Conservation (phyloP, 306 rosid genomes). For the Hippophae gyantsensis region DNA sequence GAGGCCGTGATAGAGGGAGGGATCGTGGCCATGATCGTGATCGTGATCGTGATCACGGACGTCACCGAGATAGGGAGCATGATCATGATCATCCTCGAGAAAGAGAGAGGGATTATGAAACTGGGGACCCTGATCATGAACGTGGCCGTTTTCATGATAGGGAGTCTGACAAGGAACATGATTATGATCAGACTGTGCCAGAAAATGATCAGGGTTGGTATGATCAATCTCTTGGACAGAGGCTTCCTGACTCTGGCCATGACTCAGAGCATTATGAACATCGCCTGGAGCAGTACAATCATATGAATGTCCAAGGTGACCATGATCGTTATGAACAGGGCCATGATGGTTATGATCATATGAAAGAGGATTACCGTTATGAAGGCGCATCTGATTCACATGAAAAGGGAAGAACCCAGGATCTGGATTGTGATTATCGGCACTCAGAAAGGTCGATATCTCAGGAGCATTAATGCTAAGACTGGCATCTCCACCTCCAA, state of each 20-base stretch:
- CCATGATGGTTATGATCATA: conserved; percentile 37
- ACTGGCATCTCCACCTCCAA: neutral
- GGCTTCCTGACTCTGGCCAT: conserved; percentile 53
- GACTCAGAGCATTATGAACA: conserved; percentile 46
- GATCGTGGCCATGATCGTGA: conserved; percentile 9
- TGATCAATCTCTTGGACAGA: conserved; percentile 55
- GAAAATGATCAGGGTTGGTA: conserved; percentile 68
- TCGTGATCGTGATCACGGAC: conserved; percentile 46
- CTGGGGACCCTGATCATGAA: conserved; percentile 42
- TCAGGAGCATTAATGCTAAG: conserved; percentile 51
- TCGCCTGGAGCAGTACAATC: conserved; percentile 50
- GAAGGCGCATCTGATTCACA: conserved; percentile 52
- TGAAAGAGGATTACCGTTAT: conserved; percentile 58
- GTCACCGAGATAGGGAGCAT: conserved; percentile 50
- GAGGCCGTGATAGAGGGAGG: conserved; percentile 16
- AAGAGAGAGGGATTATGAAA: conserved; percentile 70
- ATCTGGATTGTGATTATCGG: conserved; percentile 46
- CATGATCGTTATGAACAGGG: conserved; percentile 47
- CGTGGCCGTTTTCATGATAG: conserved; percentile 63
- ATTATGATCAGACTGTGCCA: conserved; percentile 38
- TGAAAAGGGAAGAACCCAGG: conserved; percentile 61
- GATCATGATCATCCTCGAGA: conserved; percentile 50
- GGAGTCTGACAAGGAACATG: conserved; percentile 50
- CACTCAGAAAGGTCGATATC: conserved; percentile 69
- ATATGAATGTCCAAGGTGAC: conserved; percentile 40